These are phyloP conservation scores for Aspergillus unguis DNA, from an alignment of 2,329 filamentous ascomycete species.

Conservation along the genomic window DNA sequence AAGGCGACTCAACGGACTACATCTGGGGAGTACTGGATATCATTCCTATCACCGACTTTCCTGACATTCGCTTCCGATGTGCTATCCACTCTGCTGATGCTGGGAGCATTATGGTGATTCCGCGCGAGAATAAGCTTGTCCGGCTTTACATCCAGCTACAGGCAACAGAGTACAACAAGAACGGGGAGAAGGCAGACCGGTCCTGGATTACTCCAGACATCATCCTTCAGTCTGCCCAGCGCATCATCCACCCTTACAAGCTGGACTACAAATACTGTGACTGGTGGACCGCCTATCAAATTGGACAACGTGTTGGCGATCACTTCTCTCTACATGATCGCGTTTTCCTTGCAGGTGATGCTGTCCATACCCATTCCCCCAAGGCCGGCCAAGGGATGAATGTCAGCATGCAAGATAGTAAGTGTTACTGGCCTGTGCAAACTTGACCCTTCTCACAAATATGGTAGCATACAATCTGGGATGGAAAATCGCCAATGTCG, in stretches of 20 bases:
- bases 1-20: conserved; percentile 29
- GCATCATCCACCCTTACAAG: conserved; percentile 65
- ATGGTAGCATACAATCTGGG: not conserved
- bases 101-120: conserved; percentile 64
- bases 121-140: conserved; percentile 61
- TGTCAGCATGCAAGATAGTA: not conserved
- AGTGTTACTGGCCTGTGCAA: not conserved
- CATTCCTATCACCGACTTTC: conserved; percentile 55
- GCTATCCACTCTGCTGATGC: conserved; percentile 55
- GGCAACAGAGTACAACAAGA: conserved; percentile 39
- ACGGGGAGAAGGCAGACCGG: conserved; percentile 51
- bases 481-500: not conserved
- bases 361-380: conserved; percentile 50
- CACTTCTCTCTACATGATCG: conserved; percentile 56
- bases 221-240: conserved; percentile 62
- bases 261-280: conserved; percentile 62
- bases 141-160: conserved; percentile 64
- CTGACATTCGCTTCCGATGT: conserved; percentile 58
- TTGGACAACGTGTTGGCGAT: conserved; percentile 62
- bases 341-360: conserved; percentile 69
- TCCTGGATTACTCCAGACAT: conserved; percentile 61
- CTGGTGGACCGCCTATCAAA: conserved; percentile 68
- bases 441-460: too few species aligned
- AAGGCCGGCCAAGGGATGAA: not conserved
- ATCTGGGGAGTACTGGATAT: conserved; percentile 48